phyloP scores from a whole-genome alignment of 805 yeast genomes.

The Martiniozyma abietophila region DNA sequence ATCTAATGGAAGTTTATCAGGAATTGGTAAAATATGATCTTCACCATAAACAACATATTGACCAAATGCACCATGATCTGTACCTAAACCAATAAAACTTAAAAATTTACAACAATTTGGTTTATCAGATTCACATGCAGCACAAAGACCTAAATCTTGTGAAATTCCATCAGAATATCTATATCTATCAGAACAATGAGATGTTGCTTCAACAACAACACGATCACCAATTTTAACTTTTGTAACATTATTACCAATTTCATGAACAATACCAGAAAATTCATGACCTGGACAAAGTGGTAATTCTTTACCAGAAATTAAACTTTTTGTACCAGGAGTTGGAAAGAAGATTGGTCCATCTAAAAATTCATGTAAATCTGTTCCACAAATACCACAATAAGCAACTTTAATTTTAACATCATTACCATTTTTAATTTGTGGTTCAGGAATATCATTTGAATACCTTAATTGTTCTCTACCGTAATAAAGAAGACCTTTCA shows the following conservation, averaged over 20 bases:
- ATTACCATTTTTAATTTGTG: constrained; percentile 18
- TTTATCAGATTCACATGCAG: constrained; percentile 33
- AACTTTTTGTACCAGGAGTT: constrained; percentile 19
- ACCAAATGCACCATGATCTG: constrained; percentile 38
- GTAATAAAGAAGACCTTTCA: constrained; percentile 43
- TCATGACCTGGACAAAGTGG: constrained; percentile 31
- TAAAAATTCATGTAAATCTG: constrained; percentile 48
- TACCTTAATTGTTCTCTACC: constrained; percentile 37
- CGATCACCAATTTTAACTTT: constrained; percentile 42
- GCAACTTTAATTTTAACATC: constrained; percentile 27
- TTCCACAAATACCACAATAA: constrained; percentile 58
- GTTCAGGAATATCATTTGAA: constrained; percentile 25
- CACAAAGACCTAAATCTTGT: constrained; percentile 29
- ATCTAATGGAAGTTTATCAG: constrained; percentile 25
- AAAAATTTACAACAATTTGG: constrained; percentile 37
- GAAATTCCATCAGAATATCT: constrained; percentile 23
- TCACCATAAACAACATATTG: constrained; percentile 31
- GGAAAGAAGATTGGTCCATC: constrained; percentile 54
- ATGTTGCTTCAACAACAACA: constrained; percentile 56
- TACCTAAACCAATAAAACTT: constrained; percentile 41
- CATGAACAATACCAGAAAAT: constrained; percentile 23
- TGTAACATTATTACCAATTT: constrained; percentile 37
- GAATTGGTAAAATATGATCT: constrained; percentile 27
- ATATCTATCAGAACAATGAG: constrained; percentile 34
- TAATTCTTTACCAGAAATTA: constrained; percentile 30